A percentile compares a stretch with the other conserved stretches of the same genome.
Conservation (phyloP, 2,329 filamentous ascomycete genomes). For the Microcyclosporella mali region DNA sequence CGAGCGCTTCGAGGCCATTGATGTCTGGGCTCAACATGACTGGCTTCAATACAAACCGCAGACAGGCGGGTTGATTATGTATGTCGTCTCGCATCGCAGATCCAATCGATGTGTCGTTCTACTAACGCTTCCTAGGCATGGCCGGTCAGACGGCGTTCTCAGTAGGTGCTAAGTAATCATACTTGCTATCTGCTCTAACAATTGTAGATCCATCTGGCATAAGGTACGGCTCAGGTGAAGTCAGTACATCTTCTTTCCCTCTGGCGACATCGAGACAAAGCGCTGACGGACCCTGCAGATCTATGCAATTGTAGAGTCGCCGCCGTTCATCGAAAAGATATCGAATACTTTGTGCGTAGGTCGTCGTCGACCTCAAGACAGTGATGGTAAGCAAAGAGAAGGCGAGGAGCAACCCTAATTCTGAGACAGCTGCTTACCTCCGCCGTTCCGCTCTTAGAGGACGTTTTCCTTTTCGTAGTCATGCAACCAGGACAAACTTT, state of each 20-base stretch:
- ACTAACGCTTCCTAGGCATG: constrained; percentile 23
- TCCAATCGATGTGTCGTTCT: too few relatives aligned
- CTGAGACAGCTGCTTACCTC: too few relatives aligned
- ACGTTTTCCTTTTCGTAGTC: constrained; percentile 38
- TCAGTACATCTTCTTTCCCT: constrained; percentile 3
- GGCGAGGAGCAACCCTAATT: not conserved
- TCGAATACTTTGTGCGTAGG: constrained; percentile 37
- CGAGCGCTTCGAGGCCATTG: constrained; percentile 35
- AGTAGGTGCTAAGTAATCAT: constrained; percentile 22
- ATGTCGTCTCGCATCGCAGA: too few relatives aligned
- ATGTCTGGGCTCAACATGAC: constrained; percentile 44
- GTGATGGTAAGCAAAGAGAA: too few relatives aligned
- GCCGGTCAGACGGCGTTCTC: constrained; percentile 42
- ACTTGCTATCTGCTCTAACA: not conserved
- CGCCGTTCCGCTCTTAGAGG: too few relatives aligned
- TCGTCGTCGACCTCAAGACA: constrained; percentile 32
- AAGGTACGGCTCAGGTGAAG: constrained; percentile 41
- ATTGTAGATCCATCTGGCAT: constrained; percentile 39
- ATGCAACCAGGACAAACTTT: constrained; percentile 28
- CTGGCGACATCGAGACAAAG: not conserved
- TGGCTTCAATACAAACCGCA: constrained; percentile 39
- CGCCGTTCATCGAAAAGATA: constrained; percentile 33
- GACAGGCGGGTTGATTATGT: constrained; percentile 38
- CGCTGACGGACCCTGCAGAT: constrained; percentile 23
- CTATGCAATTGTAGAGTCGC: constrained; percentile 43